Evolutionary conservation across 805 yeast species (phyloP).

Genomic region (Sungouiella thailandica): DNA sequence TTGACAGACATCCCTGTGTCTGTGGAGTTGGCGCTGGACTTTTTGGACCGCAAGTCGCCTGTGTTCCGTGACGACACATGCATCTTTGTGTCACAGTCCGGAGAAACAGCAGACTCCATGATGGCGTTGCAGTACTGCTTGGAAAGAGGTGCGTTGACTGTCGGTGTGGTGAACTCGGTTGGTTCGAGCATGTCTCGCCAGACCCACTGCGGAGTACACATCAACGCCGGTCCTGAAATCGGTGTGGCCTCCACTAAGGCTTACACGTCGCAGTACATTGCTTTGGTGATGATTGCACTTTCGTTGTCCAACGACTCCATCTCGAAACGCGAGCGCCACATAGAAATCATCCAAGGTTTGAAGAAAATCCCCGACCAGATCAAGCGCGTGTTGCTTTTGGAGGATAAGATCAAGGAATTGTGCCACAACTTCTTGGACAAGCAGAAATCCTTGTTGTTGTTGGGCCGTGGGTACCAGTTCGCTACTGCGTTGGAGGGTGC

Average conservation of each 20-base stretch:
- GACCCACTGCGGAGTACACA: constrained; percentile 99
- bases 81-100: constrained; percentile 96
- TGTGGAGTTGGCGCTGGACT: constrained; percentile 91
- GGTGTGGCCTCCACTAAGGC: constrained; percentile 99
- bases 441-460: constrained; percentile 80
- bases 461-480: constrained; percentile 96
- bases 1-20: constrained; percentile 91
- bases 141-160: constrained; percentile 95
- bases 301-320: constrained; percentile 90
- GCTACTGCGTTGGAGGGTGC: constrained; percentile 99
- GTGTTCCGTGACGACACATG: constrained; percentile 98
- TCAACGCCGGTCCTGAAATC: constrained; percentile 98
- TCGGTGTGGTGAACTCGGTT: constrained; percentile 95
- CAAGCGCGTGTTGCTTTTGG: constrained; percentile 66
- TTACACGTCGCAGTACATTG: constrained; percentile 96
- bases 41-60: constrained; percentile 92
- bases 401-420: constrained; percentile 65
- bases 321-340: constrained; percentile 70
- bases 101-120: constrained; percentile 98
- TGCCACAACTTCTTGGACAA: constrained; percentile 69
- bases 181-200: constrained; percentile 96
- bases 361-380: constrained; percentile 83
- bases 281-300: constrained; percentile 93
- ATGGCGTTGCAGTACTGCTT: constrained; percentile 91
- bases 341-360: constrained; percentile 82